These are phyloP conservation scores for Coemansia sp. DNA, from an alignment of 192 early-diverging fungal genomes.

Conservation along the genomic window DNA sequence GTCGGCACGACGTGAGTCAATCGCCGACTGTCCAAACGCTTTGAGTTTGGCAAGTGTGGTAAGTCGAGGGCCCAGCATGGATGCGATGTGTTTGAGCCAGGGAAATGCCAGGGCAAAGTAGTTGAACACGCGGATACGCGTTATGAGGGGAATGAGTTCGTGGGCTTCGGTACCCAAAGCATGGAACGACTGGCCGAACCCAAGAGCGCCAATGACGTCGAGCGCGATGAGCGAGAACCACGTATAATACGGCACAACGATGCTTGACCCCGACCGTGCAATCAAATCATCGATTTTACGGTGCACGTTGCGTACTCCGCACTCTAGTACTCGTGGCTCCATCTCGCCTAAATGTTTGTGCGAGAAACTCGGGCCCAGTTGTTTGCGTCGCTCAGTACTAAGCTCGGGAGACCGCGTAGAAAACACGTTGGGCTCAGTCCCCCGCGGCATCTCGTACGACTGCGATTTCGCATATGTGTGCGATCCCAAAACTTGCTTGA, in stretches of 20 bases:
- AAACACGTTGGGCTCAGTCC: constrained; percentile 35
- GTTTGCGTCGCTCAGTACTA: constrained; percentile 26
- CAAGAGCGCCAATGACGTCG: constrained; percentile 41
- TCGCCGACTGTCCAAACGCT: constrained; percentile 20
- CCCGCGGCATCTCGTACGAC: constrained; percentile 33
- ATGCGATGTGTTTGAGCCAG: constrained; percentile 33
- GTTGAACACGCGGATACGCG: constrained; percentile 26
- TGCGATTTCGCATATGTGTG: constrained; percentile 32
- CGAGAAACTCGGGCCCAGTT: constrained; percentile 42
- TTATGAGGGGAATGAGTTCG: constrained; percentile 23
- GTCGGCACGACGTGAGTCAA: constrained; percentile 14
- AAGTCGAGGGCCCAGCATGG: constrained; percentile 11
- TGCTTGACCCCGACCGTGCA: background rate
- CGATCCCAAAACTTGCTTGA: constrained; percentile 30
- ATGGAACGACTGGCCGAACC: constrained; percentile 30
- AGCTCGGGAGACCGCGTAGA: constrained; percentile 38
- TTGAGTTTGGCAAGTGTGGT: constrained; percentile 12
- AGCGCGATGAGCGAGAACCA: constrained; percentile 37
- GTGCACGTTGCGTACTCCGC: constrained; percentile 14
- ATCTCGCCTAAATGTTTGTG: constrained; percentile 30
- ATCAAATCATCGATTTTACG: constrained; percentile 11
- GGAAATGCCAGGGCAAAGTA: constrained; percentile 40
- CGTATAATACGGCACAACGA: constrained; percentile 25
- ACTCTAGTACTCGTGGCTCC: constrained; percentile 23
- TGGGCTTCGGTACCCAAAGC: constrained; percentile 23